Percentiles rank a stretch among this genome's conserved stretches.
Conservation (phyloP, 345 rosid genomes). For the Xanthoceras sorbifolium region DNA sequence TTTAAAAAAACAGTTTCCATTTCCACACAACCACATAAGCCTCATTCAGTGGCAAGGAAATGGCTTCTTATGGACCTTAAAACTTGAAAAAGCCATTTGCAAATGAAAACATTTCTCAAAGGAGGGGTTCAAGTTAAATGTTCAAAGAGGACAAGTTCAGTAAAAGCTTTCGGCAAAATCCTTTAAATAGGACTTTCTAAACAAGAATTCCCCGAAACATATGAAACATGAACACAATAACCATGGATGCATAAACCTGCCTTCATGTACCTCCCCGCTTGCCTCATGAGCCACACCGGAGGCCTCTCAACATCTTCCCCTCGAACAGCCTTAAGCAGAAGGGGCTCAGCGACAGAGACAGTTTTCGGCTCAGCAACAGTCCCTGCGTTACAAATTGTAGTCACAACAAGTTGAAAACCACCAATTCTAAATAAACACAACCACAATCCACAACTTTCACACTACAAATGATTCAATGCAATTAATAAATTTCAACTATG, state of each 20-base stretch:
- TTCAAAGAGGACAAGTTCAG: not conserved
- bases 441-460: not conserved
- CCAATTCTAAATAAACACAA: not conserved
- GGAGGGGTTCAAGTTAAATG: not conserved
- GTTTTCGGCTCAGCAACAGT: conserved; percentile 56
- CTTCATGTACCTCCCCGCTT: conserved; percentile 99
- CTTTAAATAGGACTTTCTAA: not conserved
- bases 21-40: not conserved
- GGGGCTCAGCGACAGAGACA: conserved; percentile 55
- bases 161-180: not conserved
- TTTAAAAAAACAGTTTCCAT: conserved; percentile 3
- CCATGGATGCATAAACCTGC: conserved; percentile 51
- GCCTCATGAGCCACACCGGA: conserved; percentile 99
- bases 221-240: conserved; percentile 7
- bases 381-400: conserved; percentile 52
- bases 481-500: not conserved
- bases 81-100: too few species aligned
- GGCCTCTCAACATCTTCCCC: conserved; percentile 94
- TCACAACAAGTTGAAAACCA: conserved; percentile 6
- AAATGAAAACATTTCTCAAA: not conserved
- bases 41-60: not conserved
- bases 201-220: not conserved
- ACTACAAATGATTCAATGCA: not conserved
- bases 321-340: conserved; percentile 89
- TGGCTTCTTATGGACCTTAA: not conserved